phyloP scores from a whole-genome alignment of 768 basidiomycete genomes.

The Lactifluus pinguis region DNA sequence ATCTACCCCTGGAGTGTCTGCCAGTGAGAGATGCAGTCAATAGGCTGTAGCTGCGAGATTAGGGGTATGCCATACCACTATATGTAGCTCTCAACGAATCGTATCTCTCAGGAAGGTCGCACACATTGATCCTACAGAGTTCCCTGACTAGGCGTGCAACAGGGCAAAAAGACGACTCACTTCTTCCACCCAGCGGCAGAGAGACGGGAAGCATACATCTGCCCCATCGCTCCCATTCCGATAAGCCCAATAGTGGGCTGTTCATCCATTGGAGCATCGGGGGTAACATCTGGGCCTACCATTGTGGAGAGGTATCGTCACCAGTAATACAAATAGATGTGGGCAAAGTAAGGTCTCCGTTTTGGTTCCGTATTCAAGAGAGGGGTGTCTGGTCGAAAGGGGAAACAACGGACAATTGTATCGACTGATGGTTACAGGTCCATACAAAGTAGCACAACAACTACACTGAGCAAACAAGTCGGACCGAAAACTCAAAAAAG shows the following conservation, averaged over 20 bases:
- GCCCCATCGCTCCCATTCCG: conserved; percentile 97
- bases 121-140: conserved; percentile 70
- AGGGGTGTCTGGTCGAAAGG: neutral
- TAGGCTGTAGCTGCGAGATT: neutral
- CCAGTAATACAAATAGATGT: neutral
- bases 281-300: conserved; percentile 23
- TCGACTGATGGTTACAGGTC: neutral
- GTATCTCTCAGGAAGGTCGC: conserved; percentile 71
- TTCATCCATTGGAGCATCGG: conserved; percentile 30
- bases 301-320: neutral
- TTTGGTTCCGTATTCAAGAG: neutral
- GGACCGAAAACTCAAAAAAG: neutral
- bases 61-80: conserved; percentile 37
- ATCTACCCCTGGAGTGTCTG: conserved; percentile 53
- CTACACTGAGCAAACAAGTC: conserved; percentile 1
- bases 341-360: neutral
- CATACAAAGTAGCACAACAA: conserved; percentile 1
- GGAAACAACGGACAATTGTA: neutral
- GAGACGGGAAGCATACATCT: conserved; percentile 81
- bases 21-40: neutral
- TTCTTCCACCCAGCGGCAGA: conserved; percentile 78
- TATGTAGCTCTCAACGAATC: conserved; percentile 54
- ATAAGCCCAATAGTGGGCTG: conserved; percentile 86
- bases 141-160: neutral
- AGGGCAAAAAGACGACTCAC: conserved; percentile 33